These are phyloP conservation scores for Myrica gale DNA, from an alignment of 306 rosid genomes.

Conservation along the genomic window DNA sequence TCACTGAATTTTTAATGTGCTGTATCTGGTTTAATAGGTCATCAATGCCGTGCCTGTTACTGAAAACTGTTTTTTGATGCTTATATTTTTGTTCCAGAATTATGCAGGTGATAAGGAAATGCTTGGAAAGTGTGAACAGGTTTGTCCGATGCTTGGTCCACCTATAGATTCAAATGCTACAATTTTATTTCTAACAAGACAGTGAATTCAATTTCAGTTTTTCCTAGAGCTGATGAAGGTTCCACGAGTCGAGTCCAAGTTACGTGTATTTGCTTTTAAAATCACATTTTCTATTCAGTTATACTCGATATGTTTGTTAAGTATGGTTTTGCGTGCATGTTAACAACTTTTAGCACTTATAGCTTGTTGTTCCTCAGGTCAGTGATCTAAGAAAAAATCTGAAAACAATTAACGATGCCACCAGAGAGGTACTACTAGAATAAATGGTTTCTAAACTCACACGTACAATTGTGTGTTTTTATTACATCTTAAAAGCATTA, in stretches of 20 bases:
- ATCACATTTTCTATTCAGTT: conserved; percentile 90
- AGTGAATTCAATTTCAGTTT: conserved; percentile 49
- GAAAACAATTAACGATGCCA: conserved; percentile 72
- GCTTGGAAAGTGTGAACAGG: conserved; percentile 99
- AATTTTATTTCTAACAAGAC: conserved; percentile 27
- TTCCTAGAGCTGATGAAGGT: conserved; percentile 95
- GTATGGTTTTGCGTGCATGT: conserved; percentile 27
- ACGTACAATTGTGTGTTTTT: conserved; percentile 17
- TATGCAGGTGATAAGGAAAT: conserved; percentile 79
- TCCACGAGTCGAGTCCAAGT: conserved; percentile 91
- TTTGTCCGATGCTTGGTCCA: conserved; percentile 36
- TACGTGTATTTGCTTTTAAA: conserved; percentile 95
- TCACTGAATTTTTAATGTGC: not conserved
- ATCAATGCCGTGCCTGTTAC: not conserved
- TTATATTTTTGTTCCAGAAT: conserved; percentile 49
- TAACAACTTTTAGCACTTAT: conserved; percentile 22
- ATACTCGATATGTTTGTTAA: conserved; percentile 15
- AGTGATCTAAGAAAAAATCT: conserved; percentile 67
- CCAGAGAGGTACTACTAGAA: conserved; percentile 68
- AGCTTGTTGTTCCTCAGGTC: conserved; percentile 55
- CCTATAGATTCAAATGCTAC: conserved; percentile 14
- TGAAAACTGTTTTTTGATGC: conserved; percentile 16
- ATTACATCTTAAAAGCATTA: conserved; percentile 23
- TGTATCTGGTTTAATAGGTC: conserved; percentile 24
- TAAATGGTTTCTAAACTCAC: conserved; percentile 27